These are phyloP conservation scores for Setomelanomma holmii DNA, from an alignment of 2,329 filamentous ascomycete species.

Conservation along the genomic window DNA sequence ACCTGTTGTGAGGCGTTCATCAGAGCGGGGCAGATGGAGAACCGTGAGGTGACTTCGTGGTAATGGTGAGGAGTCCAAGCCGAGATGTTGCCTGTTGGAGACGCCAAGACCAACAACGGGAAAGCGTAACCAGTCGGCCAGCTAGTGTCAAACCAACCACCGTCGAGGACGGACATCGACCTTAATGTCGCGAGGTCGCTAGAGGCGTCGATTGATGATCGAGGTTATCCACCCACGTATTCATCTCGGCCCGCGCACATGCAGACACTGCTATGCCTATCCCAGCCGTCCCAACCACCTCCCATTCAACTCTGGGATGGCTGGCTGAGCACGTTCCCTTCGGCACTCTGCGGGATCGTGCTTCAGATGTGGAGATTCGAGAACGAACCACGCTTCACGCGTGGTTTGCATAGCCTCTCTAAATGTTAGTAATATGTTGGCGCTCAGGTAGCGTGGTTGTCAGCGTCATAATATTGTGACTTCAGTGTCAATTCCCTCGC, in stretches of 20 bases:
- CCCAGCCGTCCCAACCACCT: slow-evolving; percentile 21
- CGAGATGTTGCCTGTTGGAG: not conserved
- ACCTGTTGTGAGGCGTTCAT: not conserved
- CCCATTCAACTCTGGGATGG: slow-evolving; percentile 13
- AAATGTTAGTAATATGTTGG: slow-evolving; percentile 10
- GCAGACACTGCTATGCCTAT: slow-evolving; percentile 33
- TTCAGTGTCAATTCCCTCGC: slow-evolving; percentile 20
- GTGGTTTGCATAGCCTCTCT: slow-evolving; percentile 11
- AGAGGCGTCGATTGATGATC: not conserved
- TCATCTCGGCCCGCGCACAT: slow-evolving; percentile 26
- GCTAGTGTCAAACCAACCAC: not conserved
- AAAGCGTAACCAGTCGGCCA: not conserved
- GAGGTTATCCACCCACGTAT: slow-evolving; percentile 9
- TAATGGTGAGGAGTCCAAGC: not conserved
- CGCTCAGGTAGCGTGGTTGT: slow-evolving; percentile 13
- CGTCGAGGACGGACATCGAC: not conserved
- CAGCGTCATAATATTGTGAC: slow-evolving; percentile 19
- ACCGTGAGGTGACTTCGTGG: not conserved
- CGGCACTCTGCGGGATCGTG: slow-evolving; percentile 18
- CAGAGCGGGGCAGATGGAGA: not conserved
- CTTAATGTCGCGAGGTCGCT: not conserved
- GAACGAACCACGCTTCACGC: slow-evolving; percentile 25
- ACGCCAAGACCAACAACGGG: not conserved
- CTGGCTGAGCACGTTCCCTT: slow-evolving; percentile 21
- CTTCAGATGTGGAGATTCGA: slow-evolving; percentile 6